Base-by-base conservation (phyloP, 2,329 filamentous ascomycete species). In the Mollisia scopiformis region DNA sequence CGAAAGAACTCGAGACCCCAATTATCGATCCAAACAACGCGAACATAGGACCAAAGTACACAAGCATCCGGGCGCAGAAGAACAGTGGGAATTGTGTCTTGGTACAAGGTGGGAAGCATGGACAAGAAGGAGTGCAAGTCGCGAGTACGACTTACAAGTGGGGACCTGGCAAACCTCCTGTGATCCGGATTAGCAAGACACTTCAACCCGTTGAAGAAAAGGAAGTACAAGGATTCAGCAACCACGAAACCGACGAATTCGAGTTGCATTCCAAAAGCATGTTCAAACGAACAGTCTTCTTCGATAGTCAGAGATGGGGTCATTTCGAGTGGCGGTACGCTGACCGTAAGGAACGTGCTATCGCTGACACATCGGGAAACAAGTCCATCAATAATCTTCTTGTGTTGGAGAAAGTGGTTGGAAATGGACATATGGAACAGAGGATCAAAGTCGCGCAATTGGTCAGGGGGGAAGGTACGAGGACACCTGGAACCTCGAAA, bases 251-350 rank as follows among this genome's bases (percentile, higher is more conserved):
- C n/a, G 23, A 53, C 3, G 35, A 47, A 3, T 61, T 61, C 37
- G 41, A 51, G 6, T 30, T 61, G 2, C 43, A 7, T 6, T 46
- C 27, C 16, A 47, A 46, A 16, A 43, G 28, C 13, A 13, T 57
- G 2, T 11, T 78, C 3, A 82, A 81, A 14, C 80, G 84, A 31
- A 74, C 79, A 2, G 75, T 78, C 31, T 68, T 65, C 7, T 81
- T 88, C 65, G 72, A 74, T 41, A 80, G 80, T 10, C 78, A 78
- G 10, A 74, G 80, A 37, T 57, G 58, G 37, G 84, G 83, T 16
- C 77, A 73, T 1, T 85, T 85, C 59, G 76, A 80, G 62, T 88
- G 86, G 85, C 77, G 79, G 13, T 87, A 88, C 69, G 78, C 78
- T 16, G 70, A 73, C n/a, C 74, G 75, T 6, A 71, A 72, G 7